phyloP scores from a whole-genome alignment of 108 stramenopile genomes.

The Skeletonema marinoi region DNA sequence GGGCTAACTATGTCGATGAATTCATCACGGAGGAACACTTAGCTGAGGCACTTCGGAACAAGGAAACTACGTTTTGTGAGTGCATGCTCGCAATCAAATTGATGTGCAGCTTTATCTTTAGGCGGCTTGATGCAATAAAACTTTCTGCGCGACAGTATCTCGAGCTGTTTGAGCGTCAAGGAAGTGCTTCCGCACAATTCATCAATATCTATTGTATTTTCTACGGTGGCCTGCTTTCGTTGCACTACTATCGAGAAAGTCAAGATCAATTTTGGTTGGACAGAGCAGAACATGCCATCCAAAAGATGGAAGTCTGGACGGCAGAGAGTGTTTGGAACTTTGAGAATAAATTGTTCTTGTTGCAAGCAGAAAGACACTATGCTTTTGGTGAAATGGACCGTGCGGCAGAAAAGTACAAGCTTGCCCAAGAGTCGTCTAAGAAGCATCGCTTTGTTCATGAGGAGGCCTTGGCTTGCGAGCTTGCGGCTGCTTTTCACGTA shows the following conservation, averaged over 20 bases:
- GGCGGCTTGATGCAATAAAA: background rate
- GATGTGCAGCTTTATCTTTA: conserved; percentile 13
- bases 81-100: background rate
- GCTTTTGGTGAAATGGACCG: conserved; percentile 4
- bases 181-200: background rate
- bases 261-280: conserved; percentile 11
- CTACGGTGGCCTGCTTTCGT: conserved; percentile 4
- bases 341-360: conserved; percentile 13
- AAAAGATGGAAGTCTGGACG: too few relatives aligned
- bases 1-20: background rate
- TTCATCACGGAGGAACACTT: background rate
- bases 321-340: too few relatives aligned
- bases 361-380: conserved; percentile 10
- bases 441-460: background rate
- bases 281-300: too few relatives aligned
- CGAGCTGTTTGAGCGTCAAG: background rate
- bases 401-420: background rate
- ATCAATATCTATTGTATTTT: conserved; percentile 11
- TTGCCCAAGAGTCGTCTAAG: background rate
- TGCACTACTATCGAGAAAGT: conserved; percentile 5
- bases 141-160: background rate
- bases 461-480: background rate
- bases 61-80: conserved; percentile 6
- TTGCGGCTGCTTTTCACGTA: background rate
- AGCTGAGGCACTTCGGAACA: background rate